Conservation (phyloP, 345 rosid species). For the Populus tremula region DNA sequence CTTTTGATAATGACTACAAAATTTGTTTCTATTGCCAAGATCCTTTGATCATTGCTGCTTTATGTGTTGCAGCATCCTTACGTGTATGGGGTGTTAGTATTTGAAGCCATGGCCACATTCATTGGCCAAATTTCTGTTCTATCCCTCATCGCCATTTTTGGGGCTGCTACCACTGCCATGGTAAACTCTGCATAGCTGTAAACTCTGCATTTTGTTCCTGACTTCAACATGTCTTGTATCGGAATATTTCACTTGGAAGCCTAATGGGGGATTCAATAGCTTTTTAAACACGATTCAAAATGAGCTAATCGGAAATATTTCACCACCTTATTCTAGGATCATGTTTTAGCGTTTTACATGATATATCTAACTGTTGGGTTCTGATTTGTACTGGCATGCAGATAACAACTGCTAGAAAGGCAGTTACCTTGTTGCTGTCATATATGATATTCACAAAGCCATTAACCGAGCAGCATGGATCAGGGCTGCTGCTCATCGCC, state of each 20-base stretch:
- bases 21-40: background rate
- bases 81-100: slow-evolving; percentile 81
- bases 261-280: background rate
- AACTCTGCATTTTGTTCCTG: background rate
- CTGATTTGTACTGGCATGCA: slow-evolving; percentile 20
- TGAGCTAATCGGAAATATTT: background rate
- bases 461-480: slow-evolving; percentile 71
- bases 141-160: slow-evolving; percentile 88
- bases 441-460: slow-evolving; percentile 91
- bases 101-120: slow-evolving; percentile 96
- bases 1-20: background rate
- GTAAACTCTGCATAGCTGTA: slow-evolving; percentile 34
- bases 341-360: background rate
- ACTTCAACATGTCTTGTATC: background rate
- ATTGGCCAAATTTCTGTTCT: slow-evolving; percentile 90
- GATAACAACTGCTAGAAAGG: slow-evolving; percentile 88
- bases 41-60: background rate
- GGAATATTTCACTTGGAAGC: background rate
- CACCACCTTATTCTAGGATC: background rate
- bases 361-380: background rate
- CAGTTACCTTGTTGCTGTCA: slow-evolving; percentile 65
- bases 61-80: slow-evolving; percentile 60
- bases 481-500: slow-evolving; percentile 67
- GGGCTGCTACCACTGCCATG: slow-evolving; percentile 97
- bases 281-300: background rate